Conservation (phyloP, 441 rosid species). For the Pelargonium fulgidum region DNA sequence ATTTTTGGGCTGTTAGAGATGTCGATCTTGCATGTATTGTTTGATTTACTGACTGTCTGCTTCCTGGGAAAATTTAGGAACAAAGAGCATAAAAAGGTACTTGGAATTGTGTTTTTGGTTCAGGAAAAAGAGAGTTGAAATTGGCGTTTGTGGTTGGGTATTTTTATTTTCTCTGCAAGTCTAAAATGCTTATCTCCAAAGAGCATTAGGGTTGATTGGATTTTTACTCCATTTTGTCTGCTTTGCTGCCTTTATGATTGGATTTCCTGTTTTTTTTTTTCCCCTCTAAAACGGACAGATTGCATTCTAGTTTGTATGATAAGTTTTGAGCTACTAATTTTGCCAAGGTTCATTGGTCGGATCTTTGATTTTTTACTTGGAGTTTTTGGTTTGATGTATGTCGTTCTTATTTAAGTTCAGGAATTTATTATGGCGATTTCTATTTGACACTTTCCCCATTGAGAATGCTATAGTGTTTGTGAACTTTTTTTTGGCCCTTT, state of each 20-base stretch:
- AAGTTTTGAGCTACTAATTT: no score
- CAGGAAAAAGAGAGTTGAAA: not conserved
- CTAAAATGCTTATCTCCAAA: not conserved
- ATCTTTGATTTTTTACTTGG: no score
- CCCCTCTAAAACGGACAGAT: not conserved
- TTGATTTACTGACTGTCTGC: conserved; percentile 15
- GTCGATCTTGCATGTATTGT: conserved; percentile 15
- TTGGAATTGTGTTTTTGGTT: not conserved
- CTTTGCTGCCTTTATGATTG: not conserved
- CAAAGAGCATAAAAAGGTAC: not conserved
- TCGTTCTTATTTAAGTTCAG: not conserved
- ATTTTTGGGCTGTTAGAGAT: conserved; percentile 13
- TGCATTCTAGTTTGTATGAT: conserved; percentile 1
- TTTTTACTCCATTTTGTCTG: not conserved
- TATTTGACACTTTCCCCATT: not conserved
- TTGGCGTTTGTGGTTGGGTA: not conserved
- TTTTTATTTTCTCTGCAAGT: not conserved
- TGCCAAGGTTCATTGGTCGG: no score
- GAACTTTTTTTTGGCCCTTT: not conserved
- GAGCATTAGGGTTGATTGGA: not conserved
- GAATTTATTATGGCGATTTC: not conserved
- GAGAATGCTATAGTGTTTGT: not conserved
- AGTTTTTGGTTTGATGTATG: not conserved
- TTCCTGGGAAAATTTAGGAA: conserved; percentile 14
- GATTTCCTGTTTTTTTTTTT: not conserved